Evolutionary conservation across 768 basidiomycete species (phyloP).

Genomic region (Mycena kentingensis): DNA sequence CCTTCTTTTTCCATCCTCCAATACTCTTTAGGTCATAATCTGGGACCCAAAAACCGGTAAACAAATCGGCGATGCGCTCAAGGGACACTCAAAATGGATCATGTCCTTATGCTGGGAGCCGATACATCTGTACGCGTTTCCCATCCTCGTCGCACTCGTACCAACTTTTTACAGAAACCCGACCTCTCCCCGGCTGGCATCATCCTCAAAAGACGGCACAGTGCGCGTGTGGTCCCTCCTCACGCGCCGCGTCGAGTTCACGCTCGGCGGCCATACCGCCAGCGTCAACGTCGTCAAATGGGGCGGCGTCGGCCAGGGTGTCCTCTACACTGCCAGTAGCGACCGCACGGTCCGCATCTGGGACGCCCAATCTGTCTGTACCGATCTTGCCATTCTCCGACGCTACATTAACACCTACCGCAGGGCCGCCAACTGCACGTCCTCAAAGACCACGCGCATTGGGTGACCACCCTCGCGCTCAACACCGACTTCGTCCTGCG

Average conservation of each 20-base stretch:
- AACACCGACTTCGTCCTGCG: slow-evolving; percentile 95
- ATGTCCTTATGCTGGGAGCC: slow-evolving; percentile 96
- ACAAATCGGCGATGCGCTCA: slow-evolving; percentile 82
- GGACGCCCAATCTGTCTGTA: slow-evolving; percentile 74
- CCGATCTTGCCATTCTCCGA: slow-evolving; percentile 3
- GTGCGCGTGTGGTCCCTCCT: slow-evolving; percentile 91
- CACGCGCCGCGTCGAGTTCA: slow-evolving; percentile 73
- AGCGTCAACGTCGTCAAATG: slow-evolving; percentile 95
- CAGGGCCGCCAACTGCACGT: slow-evolving; percentile 84
- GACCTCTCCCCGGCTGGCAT: slow-evolving; percentile 80
- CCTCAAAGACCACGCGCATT: slow-evolving; percentile 95
- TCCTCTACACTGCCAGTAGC: slow-evolving; percentile 93
- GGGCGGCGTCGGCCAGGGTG: slow-evolving; percentile 86
- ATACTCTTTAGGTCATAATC: slow-evolving; percentile 58
- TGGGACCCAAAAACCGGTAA: slow-evolving; percentile 96
- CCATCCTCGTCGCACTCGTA: slow-evolving; percentile 6
- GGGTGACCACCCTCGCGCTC: slow-evolving; percentile 95
- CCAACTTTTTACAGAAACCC: slow-evolving; percentile 57
- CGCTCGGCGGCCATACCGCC: slow-evolving; percentile 90
- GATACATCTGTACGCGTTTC: slow-evolving; percentile 72
- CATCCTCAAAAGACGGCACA: slow-evolving; percentile 94
- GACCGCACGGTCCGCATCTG: slow-evolving; percentile 94
- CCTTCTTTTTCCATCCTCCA: slow-evolving; percentile 1
- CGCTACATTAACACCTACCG: slow-evolving; percentile 1
- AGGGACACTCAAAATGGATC: slow-evolving; percentile 96